A percentile compares a stretch with the other conserved stretches of the same genome.
These are phyloP conservation scores for Artomyces pyxidatus DNA, from an alignment of 768 basidiomycete species.

Conservation along the genomic window DNA sequence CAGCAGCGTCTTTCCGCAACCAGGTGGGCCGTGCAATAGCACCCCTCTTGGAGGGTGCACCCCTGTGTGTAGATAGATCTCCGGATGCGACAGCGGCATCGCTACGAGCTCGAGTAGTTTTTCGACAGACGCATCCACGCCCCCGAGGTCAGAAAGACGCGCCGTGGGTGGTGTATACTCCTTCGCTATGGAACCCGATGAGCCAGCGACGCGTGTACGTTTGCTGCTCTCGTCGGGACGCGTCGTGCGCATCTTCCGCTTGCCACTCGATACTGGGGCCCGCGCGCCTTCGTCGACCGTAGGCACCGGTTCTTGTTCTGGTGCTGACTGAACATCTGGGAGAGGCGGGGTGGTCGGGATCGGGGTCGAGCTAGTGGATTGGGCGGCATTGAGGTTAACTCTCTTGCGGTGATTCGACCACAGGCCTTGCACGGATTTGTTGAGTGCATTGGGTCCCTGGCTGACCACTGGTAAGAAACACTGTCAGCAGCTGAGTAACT, in stretches of 20 bases:
- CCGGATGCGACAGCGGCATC: conserved; percentile 91
- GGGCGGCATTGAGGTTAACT: conserved; percentile 59
- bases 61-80: conserved; percentile 90
- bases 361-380: conserved; percentile 16
- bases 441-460: conserved; percentile 68
- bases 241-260: conserved; percentile 56
- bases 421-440: conserved; percentile 71
- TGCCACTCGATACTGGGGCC: conserved; percentile 29
- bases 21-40: conserved; percentile 89
- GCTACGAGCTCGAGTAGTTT: conserved; percentile 95
- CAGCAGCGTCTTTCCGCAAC: conserved; percentile 92
- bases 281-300: conserved; percentile 2
- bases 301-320: conserved; percentile 8
- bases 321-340: background rate
- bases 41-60: conserved; percentile 91
- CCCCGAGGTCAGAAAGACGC: conserved; percentile 80
- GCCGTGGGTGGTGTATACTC: conserved; percentile 68
- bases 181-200: conserved; percentile 35
- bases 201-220: conserved; percentile 30
- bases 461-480: conserved; percentile 29
- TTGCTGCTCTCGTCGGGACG: conserved; percentile 53
- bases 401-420: conserved; percentile 68
- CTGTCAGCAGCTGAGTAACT: background rate
- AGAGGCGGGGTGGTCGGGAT: conserved; percentile 14
- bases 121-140: conserved; percentile 77